Conservation (phyloP, 169 alveolate genomes). For the Plasmodium gaboni region DNA sequence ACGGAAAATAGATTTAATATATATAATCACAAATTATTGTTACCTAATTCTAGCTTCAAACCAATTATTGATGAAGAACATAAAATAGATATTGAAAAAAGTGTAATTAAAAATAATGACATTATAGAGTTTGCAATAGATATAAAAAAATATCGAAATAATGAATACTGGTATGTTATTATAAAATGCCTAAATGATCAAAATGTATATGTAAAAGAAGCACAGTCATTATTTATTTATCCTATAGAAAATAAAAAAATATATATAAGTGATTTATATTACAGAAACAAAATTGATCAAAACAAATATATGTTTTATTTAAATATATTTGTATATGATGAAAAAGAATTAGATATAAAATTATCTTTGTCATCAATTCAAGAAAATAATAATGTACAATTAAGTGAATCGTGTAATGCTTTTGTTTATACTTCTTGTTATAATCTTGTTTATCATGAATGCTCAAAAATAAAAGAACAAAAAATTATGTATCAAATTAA, state of each 20-base stretch:
- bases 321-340: slow-evolving; percentile 37
- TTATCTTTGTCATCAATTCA: neutral
- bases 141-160: slow-evolving; percentile 29
- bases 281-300: slow-evolving; percentile 11
- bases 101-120: slow-evolving; percentile 24
- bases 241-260: slow-evolving; percentile 44
- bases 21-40: slow-evolving; percentile 14
- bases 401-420: slow-evolving; percentile 36
- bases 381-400: neutral
- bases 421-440: slow-evolving; percentile 42
- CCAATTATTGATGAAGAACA: slow-evolving; percentile 21
- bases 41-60: slow-evolving; percentile 40
- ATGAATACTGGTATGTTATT: slow-evolving; percentile 31
- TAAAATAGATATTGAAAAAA: slow-evolving; percentile 15
- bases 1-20: slow-evolving; percentile 16
- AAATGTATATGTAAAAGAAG: slow-evolving; percentile 41
- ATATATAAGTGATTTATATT: slow-evolving; percentile 42
- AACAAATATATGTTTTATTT: slow-evolving; percentile 28
- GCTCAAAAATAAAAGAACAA: slow-evolving; percentile 13
- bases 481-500: slow-evolving; percentile 25
- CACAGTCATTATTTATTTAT: slow-evolving; percentile 29
- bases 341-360: slow-evolving; percentile 62
- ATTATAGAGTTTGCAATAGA: slow-evolving; percentile 23
- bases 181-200: slow-evolving; percentile 22
- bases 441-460: slow-evolving; percentile 43